Base-by-base conservation (phyloP, 2,329 filamentous ascomycete species). In the Aspergillus arachidicola region DNA sequence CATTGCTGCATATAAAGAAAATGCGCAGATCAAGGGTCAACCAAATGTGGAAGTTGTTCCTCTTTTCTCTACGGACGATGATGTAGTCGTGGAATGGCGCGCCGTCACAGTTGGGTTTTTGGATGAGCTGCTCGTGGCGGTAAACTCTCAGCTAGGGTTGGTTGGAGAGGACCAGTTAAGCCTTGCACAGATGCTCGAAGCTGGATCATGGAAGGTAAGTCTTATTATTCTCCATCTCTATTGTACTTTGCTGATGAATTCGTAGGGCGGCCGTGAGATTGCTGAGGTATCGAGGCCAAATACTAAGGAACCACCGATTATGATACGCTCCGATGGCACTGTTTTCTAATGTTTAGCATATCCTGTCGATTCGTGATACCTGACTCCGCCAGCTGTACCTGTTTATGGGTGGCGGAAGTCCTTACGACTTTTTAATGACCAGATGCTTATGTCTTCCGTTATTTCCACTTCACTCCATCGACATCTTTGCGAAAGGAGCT, bases 271-370 rank as follows among this genome's bases (percentile, higher is more conserved):
- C 64, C 89, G 95, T 74, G 95, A 98, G 81, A 91, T 98, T 76
- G 95, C 95, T 66, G 94, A 97, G 81, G 93, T 97, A 68, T 94
- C 93, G 70, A 86, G 95, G 70, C 95, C 95, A 26, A 98, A 97
- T 73, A 98, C 95, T 58, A 97, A 95, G 81, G 93, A 96, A 76
- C 93, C 94, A 36, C 95, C 95, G 5, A 98, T 99, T 74, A 89
- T 97, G 81, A 97, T 98, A 71, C 86, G 96, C 69, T 97, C 93
- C 68, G 95, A 99, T 77, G 95, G 95, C 66, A 98, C 95, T 28
- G 92, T 99, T 68, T 98, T 99, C 77, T 97, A 88, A 78, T 72
- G 66, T 66, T 62, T 68, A 56, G 38, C 65, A 65, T 69, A 65
- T 58, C 55, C 66, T 59, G 38, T 61, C 61, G 60, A 60, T 61